Conservation (phyloP, 148 eudicot genomes). For the Rhododendron simsii region DNA sequence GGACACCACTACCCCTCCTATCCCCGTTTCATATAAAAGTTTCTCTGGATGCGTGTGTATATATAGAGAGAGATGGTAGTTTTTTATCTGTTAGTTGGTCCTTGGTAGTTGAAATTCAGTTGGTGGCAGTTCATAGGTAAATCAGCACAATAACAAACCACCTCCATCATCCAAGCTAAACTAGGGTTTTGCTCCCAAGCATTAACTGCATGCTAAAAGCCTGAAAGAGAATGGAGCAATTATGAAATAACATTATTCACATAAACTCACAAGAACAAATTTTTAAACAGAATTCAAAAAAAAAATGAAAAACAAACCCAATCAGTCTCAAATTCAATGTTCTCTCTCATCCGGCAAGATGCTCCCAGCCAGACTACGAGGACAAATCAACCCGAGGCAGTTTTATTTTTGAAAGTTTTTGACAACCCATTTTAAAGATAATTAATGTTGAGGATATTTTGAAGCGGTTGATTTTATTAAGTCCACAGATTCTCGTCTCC, state of each 20-base stretch:
- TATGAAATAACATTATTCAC: not conserved
- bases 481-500: conserved; percentile 46
- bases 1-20: too few species aligned
- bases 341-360: not conserved
- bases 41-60: not conserved
- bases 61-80: not conserved
- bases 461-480: not conserved
- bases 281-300: not conserved
- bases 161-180: not conserved
- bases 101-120: conserved; percentile 8
- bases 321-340: not conserved
- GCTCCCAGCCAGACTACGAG: not conserved
- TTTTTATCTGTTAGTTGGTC: not conserved
- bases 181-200: conserved; percentile 1
- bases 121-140: conserved; percentile 4
- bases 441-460: not conserved
- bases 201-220: not conserved
- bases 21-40: too few species aligned
- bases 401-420: not conserved
- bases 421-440: not conserved
- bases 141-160: not conserved
- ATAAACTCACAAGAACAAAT: not conserved
- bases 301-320: not conserved
- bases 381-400: too few species aligned
- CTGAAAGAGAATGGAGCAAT: not conserved